These are phyloP conservation scores for Lentinula guzmanii DNA, from an alignment of 768 basidiomycete species.

Conservation along the genomic window DNA sequence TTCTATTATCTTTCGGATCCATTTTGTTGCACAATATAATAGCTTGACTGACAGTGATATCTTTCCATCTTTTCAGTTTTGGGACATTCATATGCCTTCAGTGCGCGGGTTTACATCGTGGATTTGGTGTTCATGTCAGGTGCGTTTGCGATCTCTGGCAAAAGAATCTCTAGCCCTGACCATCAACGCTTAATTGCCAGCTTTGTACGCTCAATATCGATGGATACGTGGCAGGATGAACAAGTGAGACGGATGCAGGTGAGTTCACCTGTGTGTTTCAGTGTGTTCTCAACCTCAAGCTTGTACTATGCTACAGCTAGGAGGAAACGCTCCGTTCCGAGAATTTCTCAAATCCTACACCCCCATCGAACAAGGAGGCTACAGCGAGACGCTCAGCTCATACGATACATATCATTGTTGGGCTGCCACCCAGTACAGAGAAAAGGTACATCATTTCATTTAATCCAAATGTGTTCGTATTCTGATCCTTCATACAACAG, in stretches of 20 bases:
- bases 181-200: conserved; percentile 31
- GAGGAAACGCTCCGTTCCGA: conserved; percentile 82
- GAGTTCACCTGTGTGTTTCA: conserved; percentile 13
- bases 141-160: conserved; percentile 17
- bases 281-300: neutral
- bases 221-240: conserved; percentile 94
- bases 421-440: conserved; percentile 92
- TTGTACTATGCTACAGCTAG: conserved; percentile 44
- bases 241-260: conserved; percentile 91
- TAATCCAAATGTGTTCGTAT: neutral
- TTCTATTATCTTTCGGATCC: too few species aligned
- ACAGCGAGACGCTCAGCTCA: conserved; percentile 51
- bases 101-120: conserved; percentile 78
- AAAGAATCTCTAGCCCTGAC: conserved; percentile 13
- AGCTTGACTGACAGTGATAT: conserved; percentile 8
- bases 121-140: conserved; percentile 94
- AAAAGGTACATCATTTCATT: conserved; percentile 56
- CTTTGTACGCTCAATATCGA: conserved; percentile 89
- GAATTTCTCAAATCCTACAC: conserved; percentile 70
- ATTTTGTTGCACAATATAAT: neutral
- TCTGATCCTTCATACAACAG: conserved; percentile 35
- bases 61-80: conserved; percentile 37
- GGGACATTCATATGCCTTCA: conserved; percentile 91
- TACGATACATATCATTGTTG: conserved; percentile 88
- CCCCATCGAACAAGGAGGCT: conserved; percentile 63